These are phyloP conservation scores for Agaricus blazei DNA, from an alignment of 768 basidiomycete species.

Conservation along the genomic window DNA sequence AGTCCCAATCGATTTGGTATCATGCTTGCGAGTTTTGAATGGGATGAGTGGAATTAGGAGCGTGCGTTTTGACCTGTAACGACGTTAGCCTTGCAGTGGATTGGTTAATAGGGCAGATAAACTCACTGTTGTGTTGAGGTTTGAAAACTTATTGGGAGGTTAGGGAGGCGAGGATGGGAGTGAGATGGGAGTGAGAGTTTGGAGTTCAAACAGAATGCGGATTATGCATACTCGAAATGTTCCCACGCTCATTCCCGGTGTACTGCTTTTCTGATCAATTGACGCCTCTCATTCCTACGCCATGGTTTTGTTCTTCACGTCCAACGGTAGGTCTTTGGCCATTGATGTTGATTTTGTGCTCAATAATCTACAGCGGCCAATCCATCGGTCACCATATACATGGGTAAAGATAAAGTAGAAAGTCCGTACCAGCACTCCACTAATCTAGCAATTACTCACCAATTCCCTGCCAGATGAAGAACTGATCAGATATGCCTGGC, in stretches of 20 bases:
- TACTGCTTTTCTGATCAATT: neutral
- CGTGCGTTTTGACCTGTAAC: neutral
- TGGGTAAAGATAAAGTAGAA: conserved; percentile 97
- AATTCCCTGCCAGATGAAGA: conserved; percentile 72
- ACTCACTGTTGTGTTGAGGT: neutral
- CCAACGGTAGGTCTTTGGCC: conserved; percentile 26
- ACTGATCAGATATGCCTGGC: conserved; percentile 88
- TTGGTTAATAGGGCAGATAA: neutral
- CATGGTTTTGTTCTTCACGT: conserved; percentile 54
- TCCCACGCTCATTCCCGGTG: conserved; percentile 12
- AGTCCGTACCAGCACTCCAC: conserved; percentile 42
- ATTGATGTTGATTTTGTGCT: neutral
- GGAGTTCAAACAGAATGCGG: neutral
- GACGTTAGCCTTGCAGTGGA: neutral
- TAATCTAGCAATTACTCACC: conserved; percentile 15
- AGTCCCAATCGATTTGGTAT: conserved; percentile 81
- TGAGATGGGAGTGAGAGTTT: neutral
- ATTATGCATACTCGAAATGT: conserved; percentile 3
- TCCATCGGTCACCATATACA: conserved; percentile 75
- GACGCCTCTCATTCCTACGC: neutral
- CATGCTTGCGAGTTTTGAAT: conserved; percentile 29
- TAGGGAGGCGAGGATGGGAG: neutral
- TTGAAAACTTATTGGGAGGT: neutral
- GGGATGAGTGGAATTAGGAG: neutral
- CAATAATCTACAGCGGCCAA: conserved; percentile 37